Evolutionary conservation across 805 yeast species (phyloP).

Genomic region (Wickerhamiella sergipiensis): DNA sequence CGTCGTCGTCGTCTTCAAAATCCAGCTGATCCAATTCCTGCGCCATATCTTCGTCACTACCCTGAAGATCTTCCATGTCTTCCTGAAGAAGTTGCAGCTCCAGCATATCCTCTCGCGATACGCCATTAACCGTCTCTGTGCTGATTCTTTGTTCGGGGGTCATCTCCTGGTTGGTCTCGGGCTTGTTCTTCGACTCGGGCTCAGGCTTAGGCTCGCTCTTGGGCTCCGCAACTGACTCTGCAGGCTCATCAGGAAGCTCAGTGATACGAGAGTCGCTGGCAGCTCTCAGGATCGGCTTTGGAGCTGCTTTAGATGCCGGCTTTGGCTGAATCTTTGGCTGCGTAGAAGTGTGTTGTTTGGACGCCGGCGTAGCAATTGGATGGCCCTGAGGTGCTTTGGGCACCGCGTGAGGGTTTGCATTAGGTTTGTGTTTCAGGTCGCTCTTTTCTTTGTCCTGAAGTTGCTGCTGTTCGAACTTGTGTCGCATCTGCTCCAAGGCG

Average conservation of each 20-base stretch:
- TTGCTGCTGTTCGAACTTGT: neutral
- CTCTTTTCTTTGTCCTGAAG: neutral
- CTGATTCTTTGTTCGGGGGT: neutral
- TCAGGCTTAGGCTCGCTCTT: no score
- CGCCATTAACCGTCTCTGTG: slow-evolving; percentile 3
- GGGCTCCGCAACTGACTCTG: no score
- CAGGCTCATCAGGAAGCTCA: neutral
- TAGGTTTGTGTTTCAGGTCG: neutral
- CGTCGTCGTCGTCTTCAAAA: slow-evolving; percentile 33
- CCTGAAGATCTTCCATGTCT: slow-evolving; percentile 36
- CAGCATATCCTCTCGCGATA: slow-evolving; percentile 17
- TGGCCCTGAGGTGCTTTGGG: neutral
- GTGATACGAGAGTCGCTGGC: neutral
- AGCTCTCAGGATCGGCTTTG: neutral
- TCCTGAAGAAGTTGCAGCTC: slow-evolving; percentile 18
- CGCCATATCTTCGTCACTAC: slow-evolving; percentile 28
- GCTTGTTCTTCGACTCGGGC: no score
- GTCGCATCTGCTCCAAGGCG: slow-evolving; percentile 2
- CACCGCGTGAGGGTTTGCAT: neutral
- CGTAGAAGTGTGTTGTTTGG: no score
- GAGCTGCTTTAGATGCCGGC: neutral
- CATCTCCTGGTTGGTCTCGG: neutral
- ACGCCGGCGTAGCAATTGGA: neutral
- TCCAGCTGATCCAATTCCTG: slow-evolving; percentile 32
- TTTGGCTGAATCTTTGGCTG: neutral